phyloP scores from a whole-genome alignment of 345 rosid species.

The Citrus maxima region DNA sequence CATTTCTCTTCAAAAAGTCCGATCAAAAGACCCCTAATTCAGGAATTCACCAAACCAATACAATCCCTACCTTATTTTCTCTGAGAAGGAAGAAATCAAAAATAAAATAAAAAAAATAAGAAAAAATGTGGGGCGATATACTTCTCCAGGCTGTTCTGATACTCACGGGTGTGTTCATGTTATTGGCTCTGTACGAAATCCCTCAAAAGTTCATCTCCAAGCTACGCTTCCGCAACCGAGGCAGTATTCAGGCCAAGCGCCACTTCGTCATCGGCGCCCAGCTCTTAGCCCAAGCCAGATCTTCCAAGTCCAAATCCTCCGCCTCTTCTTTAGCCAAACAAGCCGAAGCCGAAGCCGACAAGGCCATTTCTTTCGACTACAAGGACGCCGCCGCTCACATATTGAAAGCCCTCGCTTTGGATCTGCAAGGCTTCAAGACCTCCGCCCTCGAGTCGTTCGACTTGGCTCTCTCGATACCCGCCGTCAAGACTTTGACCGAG shows the following conservation, averaged over 20 bases:
- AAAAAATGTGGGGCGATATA: slow-evolving; percentile 44
- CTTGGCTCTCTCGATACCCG: slow-evolving; percentile 51
- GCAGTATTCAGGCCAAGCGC: slow-evolving; percentile 48
- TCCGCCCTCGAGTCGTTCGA: slow-evolving; percentile 64
- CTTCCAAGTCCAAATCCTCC: slow-evolving; percentile 42
- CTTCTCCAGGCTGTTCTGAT: slow-evolving; percentile 51
- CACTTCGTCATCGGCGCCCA: slow-evolving; percentile 72
- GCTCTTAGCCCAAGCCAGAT: slow-evolving; percentile 51
- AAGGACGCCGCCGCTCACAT: slow-evolving; percentile 64
- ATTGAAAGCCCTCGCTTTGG: slow-evolving; percentile 60
- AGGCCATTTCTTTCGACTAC: slow-evolving; percentile 48
- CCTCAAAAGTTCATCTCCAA: slow-evolving; percentile 50
- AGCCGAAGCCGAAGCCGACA: slow-evolving; percentile 52
- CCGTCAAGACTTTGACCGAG: slow-evolving; percentile 43
- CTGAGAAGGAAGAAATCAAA: neutral
- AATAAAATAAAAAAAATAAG: neutral
- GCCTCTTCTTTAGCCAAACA: slow-evolving; percentile 46
- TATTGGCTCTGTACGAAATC: slow-evolving; percentile 53
- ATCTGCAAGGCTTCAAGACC: slow-evolving; percentile 54
- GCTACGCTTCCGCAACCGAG: slow-evolving; percentile 43
- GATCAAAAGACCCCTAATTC: neutral
- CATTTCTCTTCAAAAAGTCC: neutral
- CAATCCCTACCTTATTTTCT: neutral
- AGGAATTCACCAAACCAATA: neutral
- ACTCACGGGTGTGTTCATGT: slow-evolving; percentile 36